Evolutionary conservation across 495 filamentous ascomycete genomes (phyloP).

Genomic region (Xylaria telfairii): DNA sequence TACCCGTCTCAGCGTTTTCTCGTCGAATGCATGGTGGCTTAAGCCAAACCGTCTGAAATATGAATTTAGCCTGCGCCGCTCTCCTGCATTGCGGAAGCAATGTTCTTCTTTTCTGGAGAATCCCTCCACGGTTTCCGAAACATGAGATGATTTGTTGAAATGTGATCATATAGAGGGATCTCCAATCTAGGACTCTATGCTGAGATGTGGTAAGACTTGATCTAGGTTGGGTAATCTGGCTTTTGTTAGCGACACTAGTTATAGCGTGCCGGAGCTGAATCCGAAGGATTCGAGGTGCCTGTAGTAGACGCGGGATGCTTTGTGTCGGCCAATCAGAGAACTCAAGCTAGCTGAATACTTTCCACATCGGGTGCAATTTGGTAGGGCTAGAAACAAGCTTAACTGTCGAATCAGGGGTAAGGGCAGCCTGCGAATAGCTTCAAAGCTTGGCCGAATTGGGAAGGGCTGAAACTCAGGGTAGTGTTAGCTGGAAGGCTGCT

Average conservation of each 20-base stretch:
- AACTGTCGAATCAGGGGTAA: background rate
- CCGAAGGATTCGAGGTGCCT: background rate
- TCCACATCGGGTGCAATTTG: background rate
- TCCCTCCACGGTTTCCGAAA: background rate
- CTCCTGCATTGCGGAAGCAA: background rate
- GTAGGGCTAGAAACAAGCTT: slow-evolving; percentile 6
- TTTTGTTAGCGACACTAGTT: background rate
- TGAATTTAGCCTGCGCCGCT: background rate
- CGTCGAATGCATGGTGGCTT: background rate
- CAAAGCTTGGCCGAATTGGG: background rate
- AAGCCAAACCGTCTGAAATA: background rate
- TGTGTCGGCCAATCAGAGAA: background rate
- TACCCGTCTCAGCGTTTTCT: background rate
- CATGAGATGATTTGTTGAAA: background rate
- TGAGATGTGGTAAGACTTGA: background rate
- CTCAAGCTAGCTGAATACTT: background rate
- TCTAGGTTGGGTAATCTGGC: background rate
- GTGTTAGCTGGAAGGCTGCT: background rate
- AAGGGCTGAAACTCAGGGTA: slow-evolving; percentile 11
- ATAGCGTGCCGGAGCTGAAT: background rate
- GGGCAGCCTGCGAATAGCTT: slow-evolving; percentile 2
- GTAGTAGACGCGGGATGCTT: background rate
- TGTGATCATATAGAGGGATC: background rate
- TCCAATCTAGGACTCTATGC: background rate
- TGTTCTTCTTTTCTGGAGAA: background rate